Evolutionary conservation across 768 basidiomycete species (phyloP).

Genomic region (Boletus eberwhitei): DNA sequence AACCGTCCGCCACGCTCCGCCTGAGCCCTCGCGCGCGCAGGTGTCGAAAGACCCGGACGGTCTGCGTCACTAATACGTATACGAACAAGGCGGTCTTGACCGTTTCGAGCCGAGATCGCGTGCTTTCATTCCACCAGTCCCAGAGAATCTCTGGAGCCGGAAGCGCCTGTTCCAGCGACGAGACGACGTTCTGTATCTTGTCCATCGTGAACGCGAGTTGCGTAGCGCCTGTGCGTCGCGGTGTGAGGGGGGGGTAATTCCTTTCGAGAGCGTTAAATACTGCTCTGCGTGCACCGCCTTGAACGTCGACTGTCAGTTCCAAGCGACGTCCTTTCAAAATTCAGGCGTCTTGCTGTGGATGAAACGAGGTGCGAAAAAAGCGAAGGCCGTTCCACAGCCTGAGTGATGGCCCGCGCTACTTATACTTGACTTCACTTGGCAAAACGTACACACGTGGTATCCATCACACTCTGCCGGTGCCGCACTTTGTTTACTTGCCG

Average conservation of each 20-base stretch:
- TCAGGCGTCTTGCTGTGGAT: background rate
- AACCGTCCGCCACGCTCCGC: conserved; percentile 26
- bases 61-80: conserved; percentile 31
- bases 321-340: background rate
- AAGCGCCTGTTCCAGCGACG: conserved; percentile 8
- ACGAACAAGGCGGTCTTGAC: conserved; percentile 35
- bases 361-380: background rate
- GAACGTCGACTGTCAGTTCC: background rate
- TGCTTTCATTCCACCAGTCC: conserved; percentile 14
- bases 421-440: no score
- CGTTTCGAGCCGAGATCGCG: conserved; percentile 23
- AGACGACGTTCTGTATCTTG: background rate
- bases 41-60: conserved; percentile 30
- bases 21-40: conserved; percentile 36
- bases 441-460: background rate
- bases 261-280: background rate
- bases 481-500: no score
- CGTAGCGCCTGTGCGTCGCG: background rate
- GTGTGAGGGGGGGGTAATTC: background rate
- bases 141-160: conserved; percentile 4
- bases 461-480: no score
- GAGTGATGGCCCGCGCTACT: no score
- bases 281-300: no score
- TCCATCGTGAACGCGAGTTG: conserved; percentile 1
- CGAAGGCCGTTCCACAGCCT: background rate